A percentile compares a stretch with the other conserved stretches of the same genome.
These are phyloP conservation scores for Cryptosporidium xiaoi DNA, from an alignment of 169 alveolate genomes.

Conservation along the genomic window DNA sequence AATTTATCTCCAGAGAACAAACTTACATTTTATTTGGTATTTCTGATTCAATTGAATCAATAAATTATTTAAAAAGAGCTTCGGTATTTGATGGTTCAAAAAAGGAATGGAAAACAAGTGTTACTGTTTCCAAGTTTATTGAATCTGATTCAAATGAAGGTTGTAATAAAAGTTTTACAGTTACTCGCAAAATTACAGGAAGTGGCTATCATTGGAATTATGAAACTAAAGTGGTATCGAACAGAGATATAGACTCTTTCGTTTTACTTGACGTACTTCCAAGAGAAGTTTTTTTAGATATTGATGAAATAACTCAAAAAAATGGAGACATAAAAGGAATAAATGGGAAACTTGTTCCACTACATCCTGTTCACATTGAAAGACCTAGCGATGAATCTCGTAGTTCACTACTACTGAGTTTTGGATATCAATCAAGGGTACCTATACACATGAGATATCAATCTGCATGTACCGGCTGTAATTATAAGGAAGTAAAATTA, in stretches of 20 bases:
- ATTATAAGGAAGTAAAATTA: conserved; percentile 2
- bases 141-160: neutral
- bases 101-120: conserved; percentile 17
- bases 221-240: conserved; percentile 32
- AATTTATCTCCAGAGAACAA: neutral
- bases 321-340: neutral
- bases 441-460: conserved; percentile 64
- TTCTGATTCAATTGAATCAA: neutral
- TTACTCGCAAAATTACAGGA: conserved; percentile 25
- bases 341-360: conserved; percentile 17
- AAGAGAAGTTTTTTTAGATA: conserved; percentile 40
- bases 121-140: neutral
- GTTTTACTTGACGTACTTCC: conserved; percentile 4
- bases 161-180: neutral
- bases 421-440: conserved; percentile 1
- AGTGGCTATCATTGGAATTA: conserved; percentile 46
- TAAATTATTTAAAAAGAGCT: neutral
- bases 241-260: neutral
- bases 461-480: conserved; percentile 53
- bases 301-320: conserved; percentile 35
- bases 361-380: conserved; percentile 48
- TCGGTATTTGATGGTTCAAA: neutral
- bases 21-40: neutral
- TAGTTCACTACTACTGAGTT: conserved; percentile 5
- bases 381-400: conserved; percentile 59